Percentiles rank a stretch among this genome's conserved stretches.
phyloP scores from a whole-genome alignment of 257 asterid genomes.

The Ilex aquifolium region DNA sequence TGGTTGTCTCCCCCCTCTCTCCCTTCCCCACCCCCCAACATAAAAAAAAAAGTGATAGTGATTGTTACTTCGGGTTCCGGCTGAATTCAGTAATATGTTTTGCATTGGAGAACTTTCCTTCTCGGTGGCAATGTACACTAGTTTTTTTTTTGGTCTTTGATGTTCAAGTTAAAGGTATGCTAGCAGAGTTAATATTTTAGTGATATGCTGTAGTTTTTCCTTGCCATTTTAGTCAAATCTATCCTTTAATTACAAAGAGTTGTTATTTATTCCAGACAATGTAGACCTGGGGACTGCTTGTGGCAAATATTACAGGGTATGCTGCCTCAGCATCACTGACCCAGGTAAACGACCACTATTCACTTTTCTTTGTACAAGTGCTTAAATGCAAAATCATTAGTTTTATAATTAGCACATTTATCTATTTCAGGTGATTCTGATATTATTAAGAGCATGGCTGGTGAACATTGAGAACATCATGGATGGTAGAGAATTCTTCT shows the following conservation, averaged over 20 bases:
- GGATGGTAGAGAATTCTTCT: too few species aligned
- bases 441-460: conserved; percentile 53
- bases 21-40: too few species aligned
- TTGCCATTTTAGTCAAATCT: not conserved
- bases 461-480: conserved; percentile 35
- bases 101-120: too few species aligned
- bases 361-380: not conserved
- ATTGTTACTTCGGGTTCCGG: too few species aligned
- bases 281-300: conserved; percentile 77
- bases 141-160: too few species aligned
- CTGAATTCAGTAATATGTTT: too few species aligned
- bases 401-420: not conserved
- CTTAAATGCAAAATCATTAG: not conserved
- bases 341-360: conserved; percentile 31
- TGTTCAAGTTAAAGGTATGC: not conserved
- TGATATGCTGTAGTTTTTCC: too few species aligned
- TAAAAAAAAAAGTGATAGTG: too few species aligned
- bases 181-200: not conserved
- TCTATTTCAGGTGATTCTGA: conserved; percentile 60
- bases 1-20: too few species aligned
- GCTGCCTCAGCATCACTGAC: conserved; percentile 71
- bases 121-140: too few species aligned
- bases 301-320: conserved; percentile 65
- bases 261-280: conserved; percentile 36
- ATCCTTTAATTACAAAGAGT: not conserved